Base-by-base conservation (phyloP, 306 rosid genomes). In the Vicia villosa region DNA sequence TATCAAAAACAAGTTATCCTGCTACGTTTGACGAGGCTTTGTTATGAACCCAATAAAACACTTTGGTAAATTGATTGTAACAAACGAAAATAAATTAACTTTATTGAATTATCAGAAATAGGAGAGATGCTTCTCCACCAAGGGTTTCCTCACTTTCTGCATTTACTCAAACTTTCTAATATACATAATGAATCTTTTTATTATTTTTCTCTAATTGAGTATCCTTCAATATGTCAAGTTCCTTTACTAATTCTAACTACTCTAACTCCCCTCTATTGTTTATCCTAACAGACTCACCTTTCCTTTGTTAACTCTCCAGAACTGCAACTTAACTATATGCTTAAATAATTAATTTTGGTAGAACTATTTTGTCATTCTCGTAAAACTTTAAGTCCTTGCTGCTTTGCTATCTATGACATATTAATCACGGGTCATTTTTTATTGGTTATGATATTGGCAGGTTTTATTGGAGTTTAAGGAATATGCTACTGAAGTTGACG, bases 401-500 rank as follows among this genome's bases (percentile, higher is more conserved):
- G 16, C 22, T 30, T 50, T 13, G 11, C 30, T 64, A 40, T 65
- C 19, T 68, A 58, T 65, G 69, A 20, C 62, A 37, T 55, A 60
- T 63, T 47, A 36, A 54, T n/a, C 26, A 40, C 21, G 11, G 30
- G 22, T 26, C 30, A 72, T 40, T 78, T 74, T 82, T 65, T 26
- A 57, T 58, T 49, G 62, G 82, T 38, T 59, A 52, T 51, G 14
- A 30, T 72, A 17, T 80, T 66, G 77, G 72, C 85, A 95, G 98
- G 98, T 93, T 78, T 77, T 93, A 26, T 84, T 93, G 90, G 98
- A 93, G 77, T 93, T 93, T 74, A 93, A 93, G 82, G 98, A 93
- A 81, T 93, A 93, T 85, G 98, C 98, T 56, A 93, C 98, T 13
- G 98, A 93, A 88, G 98, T 93, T 17, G 98, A 93, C 75, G 98